A percentile compares a stretch with the other conserved stretches of the same genome.
Conservation (phyloP, 345 rosid genomes). For the Sapria himalayana region DNA sequence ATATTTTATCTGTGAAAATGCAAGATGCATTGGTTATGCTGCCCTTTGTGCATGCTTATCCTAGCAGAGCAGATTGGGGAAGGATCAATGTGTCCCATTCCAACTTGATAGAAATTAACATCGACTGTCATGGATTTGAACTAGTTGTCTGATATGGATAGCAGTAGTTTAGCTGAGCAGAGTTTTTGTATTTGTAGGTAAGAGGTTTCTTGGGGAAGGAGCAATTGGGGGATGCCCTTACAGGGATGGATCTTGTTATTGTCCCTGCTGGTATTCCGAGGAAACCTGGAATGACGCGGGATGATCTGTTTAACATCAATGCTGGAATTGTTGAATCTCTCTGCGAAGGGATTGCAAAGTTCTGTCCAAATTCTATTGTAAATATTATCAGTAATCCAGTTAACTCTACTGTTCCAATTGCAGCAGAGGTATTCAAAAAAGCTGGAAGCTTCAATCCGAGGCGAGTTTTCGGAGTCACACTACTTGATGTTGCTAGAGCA, state of each 20-base stretch:
- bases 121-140: too few species aligned
- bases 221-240: conserved; percentile 68
- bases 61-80: too few species aligned
- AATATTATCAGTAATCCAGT: conserved; percentile 89
- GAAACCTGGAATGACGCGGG: conserved; percentile 98
- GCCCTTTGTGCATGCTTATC: too few species aligned
- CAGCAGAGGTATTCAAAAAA: conserved; percentile 84
- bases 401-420: conserved; percentile 86
- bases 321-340: conserved; percentile 86
- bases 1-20: too few species aligned
- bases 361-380: conserved; percentile 69
- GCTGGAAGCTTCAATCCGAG: conserved; percentile 76
- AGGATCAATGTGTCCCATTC: too few species aligned
- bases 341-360: conserved; percentile 65
- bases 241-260: conserved; percentile 77
- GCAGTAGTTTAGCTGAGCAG: too few species aligned
- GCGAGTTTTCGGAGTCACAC: conserved; percentile 77
- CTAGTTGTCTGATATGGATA: too few species aligned
- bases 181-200: conserved; percentile 29
- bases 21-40: too few species aligned
- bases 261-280: conserved; percentile 96
- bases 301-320: conserved; percentile 88
- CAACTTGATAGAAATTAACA: too few species aligned
- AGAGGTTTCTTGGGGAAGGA: conserved; percentile 84
- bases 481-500: conserved; percentile 95